A percentile compares a stretch with the other conserved stretches of the same genome.
phyloP scores from a whole-genome alignment of 1,139 yeast species.

The Yamadazyma dendronema region DNA sequence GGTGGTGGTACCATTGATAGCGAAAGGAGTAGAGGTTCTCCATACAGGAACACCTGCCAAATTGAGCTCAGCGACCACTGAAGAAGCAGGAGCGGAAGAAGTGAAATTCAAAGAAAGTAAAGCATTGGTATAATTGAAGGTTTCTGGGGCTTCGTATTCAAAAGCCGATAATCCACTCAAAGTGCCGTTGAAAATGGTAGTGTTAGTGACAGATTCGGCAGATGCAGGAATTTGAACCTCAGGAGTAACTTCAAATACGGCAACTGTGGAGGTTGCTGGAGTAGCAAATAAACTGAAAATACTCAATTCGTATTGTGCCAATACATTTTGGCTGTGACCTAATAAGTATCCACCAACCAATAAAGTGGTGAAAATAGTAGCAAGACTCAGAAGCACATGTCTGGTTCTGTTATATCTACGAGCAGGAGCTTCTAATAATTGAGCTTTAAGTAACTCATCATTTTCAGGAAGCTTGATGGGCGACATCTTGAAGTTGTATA shows the following conservation, averaged over 20 bases:
- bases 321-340: slow-evolving; percentile 1
- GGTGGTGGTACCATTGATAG: slow-evolving; percentile 16
- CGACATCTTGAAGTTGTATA: slow-evolving; percentile 7
- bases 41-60: slow-evolving; percentile 22
- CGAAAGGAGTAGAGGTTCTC: slow-evolving; percentile 25
- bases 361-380: slow-evolving; percentile 2
- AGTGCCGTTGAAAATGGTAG: slow-evolving; percentile 17
- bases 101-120: slow-evolving; percentile 23
- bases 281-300: slow-evolving; percentile 8
- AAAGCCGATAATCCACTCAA: slow-evolving; percentile 13
- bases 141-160: slow-evolving; percentile 17
- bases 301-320: not conserved
- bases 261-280: slow-evolving; percentile 12
- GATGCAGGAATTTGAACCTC: slow-evolving; percentile 12
- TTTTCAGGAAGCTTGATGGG: slow-evolving; percentile 12
- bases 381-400: not conserved
- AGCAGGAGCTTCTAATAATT: slow-evolving; percentile 7
- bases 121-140: slow-evolving; percentile 21
- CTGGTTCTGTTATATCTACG: not conserved
- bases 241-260: slow-evolving; percentile 20
- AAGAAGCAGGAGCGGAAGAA: slow-evolving; percentile 14
- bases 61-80: slow-evolving; percentile 19
- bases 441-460: slow-evolving; percentile 9
- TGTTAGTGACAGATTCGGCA: slow-evolving; percentile 9
- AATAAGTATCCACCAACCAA: not conserved